Base-by-base conservation (phyloP, 257 asterid genomes). In the Gardenia jasminoides region DNA sequence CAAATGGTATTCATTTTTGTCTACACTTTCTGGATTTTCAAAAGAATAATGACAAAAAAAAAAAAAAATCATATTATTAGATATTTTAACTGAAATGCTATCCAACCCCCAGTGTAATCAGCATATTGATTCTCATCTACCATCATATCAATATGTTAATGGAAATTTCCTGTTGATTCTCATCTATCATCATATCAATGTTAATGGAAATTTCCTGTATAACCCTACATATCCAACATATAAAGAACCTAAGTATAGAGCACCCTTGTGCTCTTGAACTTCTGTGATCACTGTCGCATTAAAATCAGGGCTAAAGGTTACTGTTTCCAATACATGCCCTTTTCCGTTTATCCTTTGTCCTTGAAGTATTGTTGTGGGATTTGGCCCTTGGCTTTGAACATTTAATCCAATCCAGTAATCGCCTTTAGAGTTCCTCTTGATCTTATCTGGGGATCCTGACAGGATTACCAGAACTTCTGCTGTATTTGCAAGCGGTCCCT, bases 361-460 rank as follows among this genome's bases (percentile, higher is more conserved):
- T 22, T 15, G 19, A 6, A 22, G 24, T 1, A 52, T 17, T 3
- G 59, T 2, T 3, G 59, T 3, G 17, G 59, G 59, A 5, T 4
- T 52, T 15, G 59, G 19, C 17, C 19, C 59, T 15, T 15, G 59
- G 19, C 19, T 52, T 52, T 15, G 24, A 52, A 41, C 30, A 15
- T 22, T 70, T 36, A 82, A 83, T 10, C 88, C 58, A 43, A 89
- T 86, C 91, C 91, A 87, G 65, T 84, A 89, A 56, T 87, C 85
- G 71, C 90, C 89, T 11, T 69, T 20, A 56, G 26, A 48, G 0
- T 85, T 84, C 46, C 90, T 87, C 77, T 76, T 83, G 10, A 89
- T 88, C 72, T 84, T 86, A 61, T 81, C 88, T 7, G 90, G 91
- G 28, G 47, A 67, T 58, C 89, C 89, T 15, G 84, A 79, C 3